Evolutionary conservation across 306 rosid genomes (phyloP).

Genomic region (Fragaria vesca): DNA sequence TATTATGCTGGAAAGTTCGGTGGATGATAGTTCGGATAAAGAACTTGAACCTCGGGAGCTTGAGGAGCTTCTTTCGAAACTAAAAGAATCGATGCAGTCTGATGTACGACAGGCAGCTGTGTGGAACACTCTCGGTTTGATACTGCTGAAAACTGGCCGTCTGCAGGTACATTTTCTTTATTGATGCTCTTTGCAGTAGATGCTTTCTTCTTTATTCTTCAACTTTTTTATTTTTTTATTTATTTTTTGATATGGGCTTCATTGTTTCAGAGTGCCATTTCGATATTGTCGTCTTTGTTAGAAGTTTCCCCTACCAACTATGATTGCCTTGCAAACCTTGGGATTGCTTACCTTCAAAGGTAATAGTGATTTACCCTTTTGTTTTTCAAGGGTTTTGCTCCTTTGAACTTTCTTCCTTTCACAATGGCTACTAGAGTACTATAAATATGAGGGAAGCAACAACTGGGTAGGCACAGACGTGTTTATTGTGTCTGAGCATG

Average conservation of each 20-base stretch:
- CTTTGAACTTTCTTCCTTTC: not conserved
- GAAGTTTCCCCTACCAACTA: slow-evolving; percentile 64
- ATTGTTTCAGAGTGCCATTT: slow-evolving; percentile 68
- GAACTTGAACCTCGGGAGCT: slow-evolving; percentile 86
- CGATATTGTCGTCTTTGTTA: slow-evolving; percentile 78
- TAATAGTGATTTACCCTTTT: slow-evolving; percentile 19
- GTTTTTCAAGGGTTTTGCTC: not conserved
- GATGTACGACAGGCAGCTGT: slow-evolving; percentile 90
- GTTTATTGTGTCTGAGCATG: not conserved
- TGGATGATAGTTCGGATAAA: slow-evolving; percentile 64
- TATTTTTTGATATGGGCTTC: slow-evolving; percentile 26
- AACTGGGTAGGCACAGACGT: not conserved
- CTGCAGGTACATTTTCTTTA: slow-evolving; percentile 51
- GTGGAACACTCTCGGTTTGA: slow-evolving; percentile 89
- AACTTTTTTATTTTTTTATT: slow-evolving; percentile 16
- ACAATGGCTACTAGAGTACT: not conserved
- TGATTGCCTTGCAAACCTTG: slow-evolving; percentile 93
- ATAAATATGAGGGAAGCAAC: not conserved
- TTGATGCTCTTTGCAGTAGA: slow-evolving; percentile 15
- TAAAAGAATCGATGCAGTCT: slow-evolving; percentile 66
- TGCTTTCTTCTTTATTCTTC: slow-evolving; percentile 10
- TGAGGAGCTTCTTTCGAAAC: slow-evolving; percentile 69
- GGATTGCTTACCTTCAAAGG: slow-evolving; percentile 91
- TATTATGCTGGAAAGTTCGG: slow-evolving; percentile 71
- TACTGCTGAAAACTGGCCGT: slow-evolving; percentile 83